Evolutionary conservation across 2,329 filamentous ascomycete genomes (phyloP).

Genomic region (Fusarium solani-melongenae): DNA sequence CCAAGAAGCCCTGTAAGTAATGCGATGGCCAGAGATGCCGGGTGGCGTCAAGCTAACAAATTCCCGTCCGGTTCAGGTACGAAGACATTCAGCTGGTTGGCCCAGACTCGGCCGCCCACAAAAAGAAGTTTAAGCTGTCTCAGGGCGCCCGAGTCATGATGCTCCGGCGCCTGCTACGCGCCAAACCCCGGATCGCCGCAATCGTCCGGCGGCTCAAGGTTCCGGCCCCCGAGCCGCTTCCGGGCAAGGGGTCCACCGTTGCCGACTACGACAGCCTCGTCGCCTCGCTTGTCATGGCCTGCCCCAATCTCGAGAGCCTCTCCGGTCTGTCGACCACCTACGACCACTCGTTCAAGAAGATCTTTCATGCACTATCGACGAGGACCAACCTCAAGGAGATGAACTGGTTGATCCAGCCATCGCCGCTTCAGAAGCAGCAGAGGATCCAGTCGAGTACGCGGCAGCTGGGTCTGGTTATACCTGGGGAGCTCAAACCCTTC

Average conservation of each 20-base stretch:
- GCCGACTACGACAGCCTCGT: slow-evolving; percentile 68
- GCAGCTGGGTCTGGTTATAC: slow-evolving; percentile 45
- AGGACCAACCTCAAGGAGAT: slow-evolving; percentile 66
- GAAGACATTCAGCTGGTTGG: slow-evolving; percentile 69
- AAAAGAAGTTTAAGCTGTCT: slow-evolving; percentile 66
- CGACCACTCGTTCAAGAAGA: slow-evolving; percentile 65
- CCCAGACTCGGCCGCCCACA: slow-evolving; percentile 64
- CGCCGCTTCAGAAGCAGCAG: slow-evolving; percentile 45
- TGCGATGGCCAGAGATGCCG: neutral
- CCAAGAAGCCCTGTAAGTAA: slow-evolving; percentile 61
- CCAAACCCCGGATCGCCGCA: slow-evolving; percentile 62
- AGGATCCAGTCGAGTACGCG: slow-evolving; percentile 44
- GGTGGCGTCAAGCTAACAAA: slow-evolving; percentile 24
- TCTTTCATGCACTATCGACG: slow-evolving; percentile 70
- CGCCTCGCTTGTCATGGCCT: slow-evolving; percentile 72
- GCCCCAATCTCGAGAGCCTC: slow-evolving; percentile 71
- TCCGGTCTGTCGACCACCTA: slow-evolving; percentile 65
- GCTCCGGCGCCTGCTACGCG: slow-evolving; percentile 67
- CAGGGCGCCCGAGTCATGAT: slow-evolving; percentile 65
- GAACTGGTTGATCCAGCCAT: slow-evolving; percentile 66
- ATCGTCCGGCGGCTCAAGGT: slow-evolving; percentile 69
- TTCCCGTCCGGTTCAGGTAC: slow-evolving; percentile 56
- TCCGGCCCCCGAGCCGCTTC: slow-evolving; percentile 54
- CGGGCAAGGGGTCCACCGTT: slow-evolving; percentile 47
- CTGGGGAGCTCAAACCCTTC: slow-evolving; percentile 41